Percentiles rank a stretch among this genome's conserved stretches.
Conservation (phyloP, 805 yeast genomes). For the Tetrapisispora iriomotensis region DNA sequence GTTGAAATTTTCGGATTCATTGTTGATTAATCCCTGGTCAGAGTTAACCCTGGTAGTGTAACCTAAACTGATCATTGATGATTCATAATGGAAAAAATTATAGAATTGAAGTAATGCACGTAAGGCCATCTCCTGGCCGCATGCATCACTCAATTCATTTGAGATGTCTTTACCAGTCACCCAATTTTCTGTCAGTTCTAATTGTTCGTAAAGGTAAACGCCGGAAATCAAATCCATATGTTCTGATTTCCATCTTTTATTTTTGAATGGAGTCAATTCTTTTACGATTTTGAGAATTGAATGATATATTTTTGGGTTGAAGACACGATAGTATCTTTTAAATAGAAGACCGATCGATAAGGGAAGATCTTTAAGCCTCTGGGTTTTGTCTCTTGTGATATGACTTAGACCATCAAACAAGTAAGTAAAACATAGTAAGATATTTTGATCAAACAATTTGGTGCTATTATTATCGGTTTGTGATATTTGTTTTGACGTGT, state of each 20-base stretch:
- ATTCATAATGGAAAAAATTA: slow-evolving; percentile 49
- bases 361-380: slow-evolving; percentile 38
- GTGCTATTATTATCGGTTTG: background rate
- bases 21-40: background rate
- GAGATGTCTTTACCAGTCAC: slow-evolving; percentile 71
- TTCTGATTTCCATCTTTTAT: slow-evolving; percentile 85
- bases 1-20: slow-evolving; percentile 3
- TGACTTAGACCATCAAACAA: slow-evolving; percentile 44
- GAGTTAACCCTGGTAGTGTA: slow-evolving; percentile 30
- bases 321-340: slow-evolving; percentile 40
- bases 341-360: slow-evolving; percentile 25
- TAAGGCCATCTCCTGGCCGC: slow-evolving; percentile 77
- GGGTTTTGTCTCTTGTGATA: slow-evolving; percentile 58
- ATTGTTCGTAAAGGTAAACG: slow-evolving; percentile 65
- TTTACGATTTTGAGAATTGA: slow-evolving; percentile 70
- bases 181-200: slow-evolving; percentile 79
- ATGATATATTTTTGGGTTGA: slow-evolving; percentile 50
- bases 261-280: slow-evolving; percentile 79
- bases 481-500: background rate
- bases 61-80: slow-evolving; percentile 47
- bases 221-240: slow-evolving; percentile 91
- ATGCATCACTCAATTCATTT: slow-evolving; percentile 63
- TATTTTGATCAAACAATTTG: slow-evolving; percentile 3
- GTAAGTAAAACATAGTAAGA: slow-evolving; percentile 17
- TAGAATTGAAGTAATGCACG: slow-evolving; percentile 72